Evolutionary conservation across 192 early-diverging fungal genomes (phyloP).

Genomic region (Podila epicladia): DNA sequence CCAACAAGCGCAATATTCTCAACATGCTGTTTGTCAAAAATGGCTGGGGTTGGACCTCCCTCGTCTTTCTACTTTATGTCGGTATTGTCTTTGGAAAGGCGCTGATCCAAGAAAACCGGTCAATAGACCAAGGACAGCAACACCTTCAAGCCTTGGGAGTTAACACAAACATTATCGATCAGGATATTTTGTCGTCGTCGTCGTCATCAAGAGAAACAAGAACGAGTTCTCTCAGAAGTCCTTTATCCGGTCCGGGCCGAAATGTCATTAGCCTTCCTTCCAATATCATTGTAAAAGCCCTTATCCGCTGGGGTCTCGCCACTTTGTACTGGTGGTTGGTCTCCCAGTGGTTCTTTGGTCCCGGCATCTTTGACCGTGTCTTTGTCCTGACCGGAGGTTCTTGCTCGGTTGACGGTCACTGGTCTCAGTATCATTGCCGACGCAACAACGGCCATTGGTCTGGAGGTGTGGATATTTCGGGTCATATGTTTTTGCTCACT

Average conservation of each 20-base stretch:
- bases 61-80: constrained; percentile 65
- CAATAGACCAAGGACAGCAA: not conserved
- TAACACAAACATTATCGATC: not conserved
- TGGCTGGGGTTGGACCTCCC: constrained; percentile 90
- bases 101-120: constrained; percentile 14
- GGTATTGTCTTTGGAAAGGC: constrained; percentile 43
- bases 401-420: constrained; percentile 55
- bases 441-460: constrained; percentile 73
- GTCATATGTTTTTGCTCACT: constrained; percentile 86
- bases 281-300: constrained; percentile 16
- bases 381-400: constrained; percentile 75
- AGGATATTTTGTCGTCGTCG: not conserved
- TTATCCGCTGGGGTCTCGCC: constrained; percentile 65
- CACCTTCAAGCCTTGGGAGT: not conserved
- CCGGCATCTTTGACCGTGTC: constrained; percentile 82
- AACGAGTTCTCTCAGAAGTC: constrained; percentile 1
- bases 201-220: not conserved
- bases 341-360: constrained; percentile 89
- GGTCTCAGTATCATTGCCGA: constrained; percentile 39
- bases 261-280: constrained; percentile 3
- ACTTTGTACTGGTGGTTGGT: constrained; percentile 87
- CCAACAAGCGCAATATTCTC: constrained; percentile 78
- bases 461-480: constrained; percentile 87
- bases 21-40: constrained; percentile 84
- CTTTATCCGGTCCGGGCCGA: not conserved